Evolutionary conservation across 2,329 filamentous ascomycete genomes (phyloP).

Genomic region (Arachnomyces sp.): DNA sequence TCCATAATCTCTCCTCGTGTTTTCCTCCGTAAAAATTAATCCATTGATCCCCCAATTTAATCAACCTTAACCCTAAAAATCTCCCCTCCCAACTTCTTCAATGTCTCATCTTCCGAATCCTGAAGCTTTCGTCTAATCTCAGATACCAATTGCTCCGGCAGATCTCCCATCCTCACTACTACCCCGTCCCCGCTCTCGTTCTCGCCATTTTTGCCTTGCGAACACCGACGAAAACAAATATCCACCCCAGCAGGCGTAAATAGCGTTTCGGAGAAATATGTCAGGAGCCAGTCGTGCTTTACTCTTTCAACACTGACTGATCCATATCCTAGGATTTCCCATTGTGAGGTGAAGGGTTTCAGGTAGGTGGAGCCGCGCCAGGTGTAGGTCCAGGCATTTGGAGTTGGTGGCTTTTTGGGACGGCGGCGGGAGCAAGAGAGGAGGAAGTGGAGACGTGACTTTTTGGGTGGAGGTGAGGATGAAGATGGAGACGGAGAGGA

Average conservation of each 20-base stretch:
- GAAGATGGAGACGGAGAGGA: constrained; percentile 18
- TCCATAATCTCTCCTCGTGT: too few species aligned
- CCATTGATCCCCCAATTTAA: too few species aligned
- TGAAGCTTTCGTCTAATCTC: too few species aligned
- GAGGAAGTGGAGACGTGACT: too few species aligned
- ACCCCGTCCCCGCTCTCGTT: constrained; percentile 41
- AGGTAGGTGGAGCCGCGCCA: constrained; percentile 75
- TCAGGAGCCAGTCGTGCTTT: constrained; percentile 62
- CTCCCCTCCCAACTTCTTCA: too few species aligned
- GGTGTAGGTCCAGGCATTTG: constrained; percentile 47
- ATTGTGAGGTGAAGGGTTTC: constrained; percentile 63
- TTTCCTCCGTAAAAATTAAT: too few species aligned
- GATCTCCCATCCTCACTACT: neutral
- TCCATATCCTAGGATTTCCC: constrained; percentile 76
- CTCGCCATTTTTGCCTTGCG: constrained; percentile 48
- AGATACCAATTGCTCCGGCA: neutral
- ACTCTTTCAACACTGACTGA: constrained; percentile 35
- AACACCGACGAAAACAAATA: constrained; percentile 57
- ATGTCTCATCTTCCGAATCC: too few species aligned
- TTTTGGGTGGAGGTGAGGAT: too few species aligned
- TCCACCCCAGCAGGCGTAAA: constrained; percentile 80
- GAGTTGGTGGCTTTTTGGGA: too few species aligned
- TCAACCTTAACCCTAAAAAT: too few species aligned
- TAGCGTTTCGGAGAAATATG: constrained; percentile 73
- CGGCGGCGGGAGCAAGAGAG: too few species aligned